Conservation (phyloP, 768 basidiomycete species). For the Hericium alpestre region DNA sequence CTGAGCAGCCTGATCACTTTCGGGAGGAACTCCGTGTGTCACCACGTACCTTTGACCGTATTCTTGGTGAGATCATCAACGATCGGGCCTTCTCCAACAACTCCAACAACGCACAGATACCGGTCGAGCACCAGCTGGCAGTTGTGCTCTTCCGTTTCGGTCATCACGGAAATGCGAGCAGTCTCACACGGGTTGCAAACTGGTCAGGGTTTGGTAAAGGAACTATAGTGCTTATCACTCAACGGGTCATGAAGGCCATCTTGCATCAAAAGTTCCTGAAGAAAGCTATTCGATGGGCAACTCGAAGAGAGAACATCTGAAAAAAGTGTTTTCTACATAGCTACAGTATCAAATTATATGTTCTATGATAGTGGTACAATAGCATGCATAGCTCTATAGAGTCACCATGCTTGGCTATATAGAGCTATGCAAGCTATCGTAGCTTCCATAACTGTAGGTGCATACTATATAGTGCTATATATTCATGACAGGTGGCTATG, state of each 20-base stretch:
- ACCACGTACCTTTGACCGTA: neutral
- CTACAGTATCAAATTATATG: too few relatives aligned
- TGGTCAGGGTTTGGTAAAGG: slow-evolving; percentile 10
- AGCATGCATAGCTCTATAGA: too few relatives aligned
- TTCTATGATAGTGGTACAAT: too few relatives aligned
- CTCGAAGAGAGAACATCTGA: neutral
- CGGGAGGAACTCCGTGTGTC: neutral
- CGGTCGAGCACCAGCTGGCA: slow-evolving; percentile 9
- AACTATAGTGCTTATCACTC: slow-evolving; percentile 5
- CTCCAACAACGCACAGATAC: slow-evolving; percentile 10
- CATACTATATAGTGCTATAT: too few relatives aligned
- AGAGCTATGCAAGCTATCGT: too few relatives aligned
- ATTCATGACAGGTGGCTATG: too few relatives aligned
- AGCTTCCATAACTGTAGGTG: too few relatives aligned
- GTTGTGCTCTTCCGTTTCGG: slow-evolving; percentile 12
- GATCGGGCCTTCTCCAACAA: slow-evolving; percentile 11
- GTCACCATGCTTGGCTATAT: too few relatives aligned
- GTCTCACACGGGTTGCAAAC: slow-evolving; percentile 3
- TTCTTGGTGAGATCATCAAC: neutral
- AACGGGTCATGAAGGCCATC: slow-evolving; percentile 4
- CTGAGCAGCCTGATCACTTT: neutral
- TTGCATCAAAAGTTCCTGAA: neutral
- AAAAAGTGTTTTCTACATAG: too few relatives aligned
- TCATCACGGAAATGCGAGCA: slow-evolving; percentile 13
- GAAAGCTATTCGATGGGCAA: neutral